Base-by-base conservation (phyloP, 768 basidiomycete genomes). In the Neoboletus magnificus region DNA sequence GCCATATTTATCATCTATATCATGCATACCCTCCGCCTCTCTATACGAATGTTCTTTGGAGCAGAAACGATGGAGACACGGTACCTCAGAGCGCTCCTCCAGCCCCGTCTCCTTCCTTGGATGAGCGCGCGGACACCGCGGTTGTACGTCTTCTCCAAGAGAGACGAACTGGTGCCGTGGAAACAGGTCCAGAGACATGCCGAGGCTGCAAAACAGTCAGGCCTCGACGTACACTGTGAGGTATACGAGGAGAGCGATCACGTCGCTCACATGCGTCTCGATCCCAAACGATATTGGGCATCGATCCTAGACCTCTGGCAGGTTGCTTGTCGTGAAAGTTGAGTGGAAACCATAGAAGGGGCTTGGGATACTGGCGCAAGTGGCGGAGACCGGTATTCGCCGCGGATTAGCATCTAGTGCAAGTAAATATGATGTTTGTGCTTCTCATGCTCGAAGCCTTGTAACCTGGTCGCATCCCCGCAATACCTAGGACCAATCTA, bases 91-190 rank as follows among this genome's bases (percentile, higher is more conserved):
- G 22, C 30, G 5, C 61, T 69, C 23, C 55, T 65, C 20, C 52
- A 62, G 7, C 66, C 71, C 2, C 48, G 22, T 9, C 37, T 75
- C 27, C 54, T 75, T 5, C 72, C 72, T 1, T 73, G 74, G 73
- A 69, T 62, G 61, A 56, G 52, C 16, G 10, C 29, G 29, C 47
- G 50, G 10, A 74, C 74, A 13, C 74, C 72, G 0, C 60, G 76
- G 12, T 37, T 76, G 32, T 76, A 76, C 41, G 36, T 76, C 20
- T 76, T 66, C 55, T 76, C 73, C 11, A 61, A 59, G 43, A 63
- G 56, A 15, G 74, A 76, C 39, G 46, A 50, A 33, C 16, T 73
- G 8, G 65, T 76, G 18, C 71, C 68, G 5, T 67, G 65, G 59
- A 4, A 56, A 39, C 62, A 57, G 3, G 63, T 76, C 8, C 59